Percentiles rank a stretch among this genome's conserved stretches.
These are phyloP conservation scores for Cocos nucifera DNA, from an alignment of 176 grass and related monocot species.

Conservation along the genomic window DNA sequence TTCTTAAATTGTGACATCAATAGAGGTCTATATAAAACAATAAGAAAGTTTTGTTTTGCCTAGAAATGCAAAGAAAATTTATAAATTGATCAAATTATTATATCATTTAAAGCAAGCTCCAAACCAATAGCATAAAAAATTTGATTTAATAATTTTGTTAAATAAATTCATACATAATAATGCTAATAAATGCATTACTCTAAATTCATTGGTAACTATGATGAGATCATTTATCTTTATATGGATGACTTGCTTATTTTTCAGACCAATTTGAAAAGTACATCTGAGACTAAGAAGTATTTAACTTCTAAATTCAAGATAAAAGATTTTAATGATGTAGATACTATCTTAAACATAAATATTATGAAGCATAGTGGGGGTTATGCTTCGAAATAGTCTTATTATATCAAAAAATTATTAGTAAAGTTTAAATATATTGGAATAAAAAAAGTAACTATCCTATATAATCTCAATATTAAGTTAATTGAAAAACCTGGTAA, in stretches of 20 bases:
- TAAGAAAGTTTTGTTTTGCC: background rate
- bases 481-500: too few species aligned
- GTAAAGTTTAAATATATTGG: too few species aligned
- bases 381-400: too few species aligned
- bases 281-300: too few species aligned
- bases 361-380: too few species aligned
- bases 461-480: too few species aligned
- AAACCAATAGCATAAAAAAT: background rate
- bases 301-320: too few species aligned
- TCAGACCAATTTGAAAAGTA: background rate
- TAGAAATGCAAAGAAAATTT: background rate
- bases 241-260: background rate
- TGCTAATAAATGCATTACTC: background rate
- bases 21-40: too few species aligned
- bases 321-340: too few species aligned
- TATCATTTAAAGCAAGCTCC: background rate
- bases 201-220: background rate
- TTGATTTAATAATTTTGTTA: background rate
- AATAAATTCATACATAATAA: background rate
- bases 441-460: background rate
- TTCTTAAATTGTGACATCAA: too few species aligned
- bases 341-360: too few species aligned
- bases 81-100: background rate
- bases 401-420: too few species aligned
- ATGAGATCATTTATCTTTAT: background rate